Conservation (phyloP, 768 basidiomycete species). For the Pholiota conissans region DNA sequence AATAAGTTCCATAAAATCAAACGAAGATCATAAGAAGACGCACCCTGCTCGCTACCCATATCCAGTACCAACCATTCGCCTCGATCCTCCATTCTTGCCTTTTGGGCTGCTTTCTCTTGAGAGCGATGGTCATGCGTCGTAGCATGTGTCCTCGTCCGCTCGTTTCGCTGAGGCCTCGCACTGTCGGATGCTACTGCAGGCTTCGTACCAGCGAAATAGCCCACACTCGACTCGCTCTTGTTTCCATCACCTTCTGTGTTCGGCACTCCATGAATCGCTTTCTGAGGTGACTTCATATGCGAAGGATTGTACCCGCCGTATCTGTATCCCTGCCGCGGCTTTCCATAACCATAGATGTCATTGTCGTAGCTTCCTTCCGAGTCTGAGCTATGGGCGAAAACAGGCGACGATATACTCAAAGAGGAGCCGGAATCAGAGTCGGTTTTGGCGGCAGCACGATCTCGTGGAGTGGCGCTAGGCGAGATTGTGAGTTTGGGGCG, state of each 20-base stretch:
- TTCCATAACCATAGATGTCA: conserved; percentile 6
- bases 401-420: conserved; percentile 37
- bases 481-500: conserved; percentile 8
- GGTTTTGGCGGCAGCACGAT: background rate
- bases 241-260: background rate
- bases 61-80: conserved; percentile 56
- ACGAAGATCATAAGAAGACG: background rate
- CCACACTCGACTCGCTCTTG: background rate
- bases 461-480: background rate
- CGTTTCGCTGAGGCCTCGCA: background rate
- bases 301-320: conserved; percentile 23
- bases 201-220: background rate
- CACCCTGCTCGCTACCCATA: conserved; percentile 47
- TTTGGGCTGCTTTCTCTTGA: background rate
- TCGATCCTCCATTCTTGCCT: conserved; percentile 20
- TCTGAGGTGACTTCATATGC: background rate
- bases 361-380: conserved; percentile 16
- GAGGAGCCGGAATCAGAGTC: conserved; percentile 13
- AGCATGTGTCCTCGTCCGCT: background rate
- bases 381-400: conserved; percentile 35
- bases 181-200: background rate
- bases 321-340: conserved; percentile 24
- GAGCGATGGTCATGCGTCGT: background rate
- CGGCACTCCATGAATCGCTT: background rate
- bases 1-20: background rate